Percentiles rank a stretch among this genome's conserved stretches.
These are phyloP conservation scores for Leishmania mexicana DNA, from an alignment of 208 protist species.

Conservation along the genomic window DNA sequence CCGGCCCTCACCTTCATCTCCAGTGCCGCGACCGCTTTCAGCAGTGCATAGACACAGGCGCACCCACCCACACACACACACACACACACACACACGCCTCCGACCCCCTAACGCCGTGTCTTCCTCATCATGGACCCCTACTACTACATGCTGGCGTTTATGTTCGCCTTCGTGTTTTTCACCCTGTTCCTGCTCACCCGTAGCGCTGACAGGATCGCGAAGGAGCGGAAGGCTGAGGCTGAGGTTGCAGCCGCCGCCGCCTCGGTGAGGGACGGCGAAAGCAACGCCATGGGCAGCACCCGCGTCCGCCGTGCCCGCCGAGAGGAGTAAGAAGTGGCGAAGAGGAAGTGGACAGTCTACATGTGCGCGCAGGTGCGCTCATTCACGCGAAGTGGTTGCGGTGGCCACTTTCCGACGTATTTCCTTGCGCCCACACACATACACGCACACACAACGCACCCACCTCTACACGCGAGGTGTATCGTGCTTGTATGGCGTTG, in stretches of 20 bases:
- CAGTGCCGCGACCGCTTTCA: background rate
- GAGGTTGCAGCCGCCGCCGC: background rate
- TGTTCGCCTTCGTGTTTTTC: conserved; percentile 25
- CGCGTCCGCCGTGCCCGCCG: conserved; percentile 32
- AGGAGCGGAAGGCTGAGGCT: conserved; percentile 27
- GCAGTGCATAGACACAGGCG: background rate
- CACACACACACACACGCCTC: background rate
- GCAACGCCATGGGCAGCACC: conserved; percentile 20
- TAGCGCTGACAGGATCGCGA: conserved; percentile 27
- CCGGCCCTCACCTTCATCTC: background rate
- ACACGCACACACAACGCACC: background rate
- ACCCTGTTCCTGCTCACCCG: conserved; percentile 27
- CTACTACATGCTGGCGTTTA: conserved; percentile 39
- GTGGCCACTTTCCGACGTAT: background rate
- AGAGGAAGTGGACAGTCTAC: background rate
- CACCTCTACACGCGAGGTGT: background rate
- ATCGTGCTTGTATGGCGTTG: background rate
- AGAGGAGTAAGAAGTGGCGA: conserved; percentile 12
- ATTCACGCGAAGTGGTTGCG: background rate
- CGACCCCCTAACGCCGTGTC: background rate
- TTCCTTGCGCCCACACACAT: too few species aligned
- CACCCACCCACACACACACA: background rate
- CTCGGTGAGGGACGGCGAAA: background rate
- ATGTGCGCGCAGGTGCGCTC: background rate
- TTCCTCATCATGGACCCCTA: conserved; percentile 27